These are phyloP conservation scores for Cyberlindnera maclurae DNA, from an alignment of 805 yeast species.

Conservation along the genomic window DNA sequence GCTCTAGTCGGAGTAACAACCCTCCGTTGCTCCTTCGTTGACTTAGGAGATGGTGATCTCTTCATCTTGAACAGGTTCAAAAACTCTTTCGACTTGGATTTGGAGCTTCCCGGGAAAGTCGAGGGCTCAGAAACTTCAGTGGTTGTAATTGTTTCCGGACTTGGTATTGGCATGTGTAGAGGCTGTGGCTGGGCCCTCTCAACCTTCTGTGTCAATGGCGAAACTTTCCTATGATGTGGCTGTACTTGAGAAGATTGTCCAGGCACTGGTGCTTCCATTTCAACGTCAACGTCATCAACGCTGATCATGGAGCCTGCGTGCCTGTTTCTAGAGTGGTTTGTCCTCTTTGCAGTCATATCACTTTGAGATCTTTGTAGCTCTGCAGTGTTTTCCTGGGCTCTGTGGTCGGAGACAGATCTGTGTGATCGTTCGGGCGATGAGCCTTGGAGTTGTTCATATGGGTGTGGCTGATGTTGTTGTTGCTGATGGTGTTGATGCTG, in stretches of 20 bases:
- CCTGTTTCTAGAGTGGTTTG: slow-evolving; percentile 31
- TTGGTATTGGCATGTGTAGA: background rate
- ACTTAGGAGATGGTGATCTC: slow-evolving; percentile 18
- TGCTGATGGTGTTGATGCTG: background rate
- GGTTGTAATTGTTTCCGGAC: slow-evolving; percentile 1
- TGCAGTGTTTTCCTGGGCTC: background rate
- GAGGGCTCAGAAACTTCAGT: slow-evolving; percentile 7
- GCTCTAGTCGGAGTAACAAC: slow-evolving; percentile 6
- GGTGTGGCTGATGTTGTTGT: background rate
- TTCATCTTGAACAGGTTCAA: slow-evolving; percentile 23
- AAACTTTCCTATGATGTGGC: slow-evolving; percentile 9
- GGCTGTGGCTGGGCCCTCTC: slow-evolving; percentile 1
- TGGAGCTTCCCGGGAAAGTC: slow-evolving; percentile 4
- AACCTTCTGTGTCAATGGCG: slow-evolving; percentile 9
- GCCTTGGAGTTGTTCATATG: background rate
- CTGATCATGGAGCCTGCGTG: slow-evolving; percentile 24
- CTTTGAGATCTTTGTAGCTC: slow-evolving; percentile 14
- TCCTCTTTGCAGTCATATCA: slow-evolving; percentile 8
- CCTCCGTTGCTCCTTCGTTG: slow-evolving; percentile 4
- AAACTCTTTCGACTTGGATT: slow-evolving; percentile 21
- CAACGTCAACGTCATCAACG: slow-evolving; percentile 5
- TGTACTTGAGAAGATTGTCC: slow-evolving; percentile 1
- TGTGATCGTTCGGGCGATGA: background rate
- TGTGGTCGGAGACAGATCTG: background rate
- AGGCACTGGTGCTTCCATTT: background rate